A percentile compares a stretch with the other conserved stretches of the same genome.
phyloP scores from a whole-genome alignment of 1,139 yeast species.

The Candida labiduridarum region DNA sequence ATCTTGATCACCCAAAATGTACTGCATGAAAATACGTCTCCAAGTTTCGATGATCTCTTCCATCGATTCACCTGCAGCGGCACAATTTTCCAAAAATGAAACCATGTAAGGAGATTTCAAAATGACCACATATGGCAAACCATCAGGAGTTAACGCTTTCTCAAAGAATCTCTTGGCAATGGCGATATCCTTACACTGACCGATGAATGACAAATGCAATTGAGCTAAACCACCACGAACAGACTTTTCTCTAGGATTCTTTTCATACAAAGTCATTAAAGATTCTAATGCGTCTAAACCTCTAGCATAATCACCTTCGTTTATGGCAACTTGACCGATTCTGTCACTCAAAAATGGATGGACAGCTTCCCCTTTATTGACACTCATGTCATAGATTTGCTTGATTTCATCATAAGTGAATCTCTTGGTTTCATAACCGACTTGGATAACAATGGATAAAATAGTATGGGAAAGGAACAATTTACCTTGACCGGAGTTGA shows the following conservation, averaged over 20 bases:
- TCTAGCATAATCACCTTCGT: conserved; percentile 41
- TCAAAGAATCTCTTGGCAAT: conserved; percentile 76
- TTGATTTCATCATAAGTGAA: conserved; percentile 59
- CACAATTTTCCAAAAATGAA: conserved; percentile 64
- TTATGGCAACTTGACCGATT: conserved; percentile 45
- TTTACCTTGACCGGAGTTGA: conserved; percentile 31
- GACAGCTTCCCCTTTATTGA: conserved; percentile 21
- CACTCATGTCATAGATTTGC: conserved; percentile 40
- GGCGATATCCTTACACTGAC: conserved; percentile 72
- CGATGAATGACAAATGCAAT: conserved; percentile 79
- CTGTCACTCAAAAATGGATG: conserved; percentile 34
- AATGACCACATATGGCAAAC: conserved; percentile 68
- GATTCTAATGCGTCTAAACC: conserved; percentile 46
- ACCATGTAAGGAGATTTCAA: conserved; percentile 79
- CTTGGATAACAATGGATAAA: conserved; percentile 72
- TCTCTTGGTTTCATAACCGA: conserved; percentile 63
- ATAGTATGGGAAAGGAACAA: conserved; percentile 54
- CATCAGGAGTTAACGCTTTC: conserved; percentile 61
- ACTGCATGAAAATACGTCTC: conserved; percentile 24
- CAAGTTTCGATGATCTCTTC: conserved; percentile 65
- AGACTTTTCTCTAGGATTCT: conserved; percentile 18
- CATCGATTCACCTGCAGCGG: conserved; percentile 59
- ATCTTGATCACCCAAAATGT: conserved; percentile 4
- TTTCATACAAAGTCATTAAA: conserved; percentile 33
- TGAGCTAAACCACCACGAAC: conserved; percentile 43